Evolutionary conservation across 345 rosid species (phyloP), one percentile per base, ranked within the genome.

Genomic region (Populus ilicifolia): DNA sequence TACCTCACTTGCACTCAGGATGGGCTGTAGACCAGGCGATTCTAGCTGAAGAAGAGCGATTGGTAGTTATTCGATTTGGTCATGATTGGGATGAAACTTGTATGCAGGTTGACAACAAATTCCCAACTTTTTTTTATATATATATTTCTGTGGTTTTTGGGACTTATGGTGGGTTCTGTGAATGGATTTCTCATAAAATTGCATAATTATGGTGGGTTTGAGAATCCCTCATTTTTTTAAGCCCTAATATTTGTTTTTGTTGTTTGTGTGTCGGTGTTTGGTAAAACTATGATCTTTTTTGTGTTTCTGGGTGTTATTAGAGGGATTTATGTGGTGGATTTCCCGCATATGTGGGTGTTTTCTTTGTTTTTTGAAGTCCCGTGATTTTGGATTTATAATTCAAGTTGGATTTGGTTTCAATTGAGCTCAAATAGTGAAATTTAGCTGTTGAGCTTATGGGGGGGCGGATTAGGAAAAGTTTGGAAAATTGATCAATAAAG

Each of bases 11-110:
- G 83, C 97, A 92, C 88, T 90, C 98, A 0, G 98, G 98, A 30
- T 90, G 97, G 98, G 98, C 97, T 3, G 98, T 92, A 0, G 98
- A 94, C 78, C 98, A 94, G 88, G 90, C 97, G 77, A 94, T 94
- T 81, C 84, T 94, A 8, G 93, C 98, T 46, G 98, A 92, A 85
- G 98, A 94, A 84, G 98, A 92, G 85, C 93, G 97, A 79, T 92
- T 92, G 41, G 98, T 91, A 29, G 88, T 92, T 87, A 92, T 94
- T 41, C 90, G 96, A 23, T 94, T 94, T 84, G 98, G 97, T 75
- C 98, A 89, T 71, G 98, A 94, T 70, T 94, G 98, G 98, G 98
- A 94, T 78, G 98, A 94, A 66, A 94, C 96, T 62, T 92, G 98
- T 75, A 94, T 92, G 98, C 96, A 94, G 98, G 98, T 94, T 18